phyloP scores from a whole-genome alignment of 2,329 filamentous ascomycete species.

The Monosporascus sp. region DNA sequence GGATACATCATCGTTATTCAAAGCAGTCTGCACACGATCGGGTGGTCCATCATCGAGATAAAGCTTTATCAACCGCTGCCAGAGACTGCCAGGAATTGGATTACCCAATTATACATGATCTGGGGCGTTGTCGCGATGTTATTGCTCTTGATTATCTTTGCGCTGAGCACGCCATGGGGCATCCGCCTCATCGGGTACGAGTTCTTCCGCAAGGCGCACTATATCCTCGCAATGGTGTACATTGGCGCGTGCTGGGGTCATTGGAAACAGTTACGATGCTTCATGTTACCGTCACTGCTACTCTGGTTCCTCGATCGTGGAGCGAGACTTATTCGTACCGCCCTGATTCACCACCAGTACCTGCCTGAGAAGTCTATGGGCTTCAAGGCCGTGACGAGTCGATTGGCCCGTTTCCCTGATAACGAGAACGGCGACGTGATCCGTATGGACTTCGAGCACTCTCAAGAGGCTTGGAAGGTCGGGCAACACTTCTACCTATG shows the following conservation, averaged over 20 bases:
- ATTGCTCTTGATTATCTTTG: conserved; percentile 54
- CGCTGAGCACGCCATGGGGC: conserved; percentile 51
- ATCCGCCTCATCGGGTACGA: conserved; percentile 69
- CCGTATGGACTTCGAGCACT: conserved; percentile 59
- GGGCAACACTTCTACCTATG: conserved; percentile 69
- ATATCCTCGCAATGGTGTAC: conserved; percentile 67
- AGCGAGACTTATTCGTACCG: conserved; percentile 51
- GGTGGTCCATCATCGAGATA: conserved; percentile 63
- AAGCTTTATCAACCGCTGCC: conserved; percentile 69
- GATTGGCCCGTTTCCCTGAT: conserved; percentile 48
- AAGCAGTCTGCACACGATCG: conserved; percentile 62
- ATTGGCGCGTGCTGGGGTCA: conserved; percentile 72
- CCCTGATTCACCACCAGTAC: conserved; percentile 55
- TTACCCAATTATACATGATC: conserved; percentile 62
- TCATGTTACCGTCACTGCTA: conserved; percentile 59
- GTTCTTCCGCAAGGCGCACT: conserved; percentile 70
- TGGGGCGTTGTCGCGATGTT: conserved; percentile 68
- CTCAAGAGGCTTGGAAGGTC: conserved; percentile 55
- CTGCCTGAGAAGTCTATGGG: conserved; percentile 38
- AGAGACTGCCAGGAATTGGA: conserved; percentile 46
- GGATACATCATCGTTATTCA: conserved; percentile 69
- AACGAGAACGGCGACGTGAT: conserved; percentile 55
- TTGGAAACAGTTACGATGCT: conserved; percentile 63
- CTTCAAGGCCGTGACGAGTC: conserved; percentile 49
- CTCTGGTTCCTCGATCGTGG: conserved; percentile 62